Evolutionary conservation across 2,329 filamentous ascomycete genomes (phyloP).

Genomic region (Cladosporium sp.): DNA sequence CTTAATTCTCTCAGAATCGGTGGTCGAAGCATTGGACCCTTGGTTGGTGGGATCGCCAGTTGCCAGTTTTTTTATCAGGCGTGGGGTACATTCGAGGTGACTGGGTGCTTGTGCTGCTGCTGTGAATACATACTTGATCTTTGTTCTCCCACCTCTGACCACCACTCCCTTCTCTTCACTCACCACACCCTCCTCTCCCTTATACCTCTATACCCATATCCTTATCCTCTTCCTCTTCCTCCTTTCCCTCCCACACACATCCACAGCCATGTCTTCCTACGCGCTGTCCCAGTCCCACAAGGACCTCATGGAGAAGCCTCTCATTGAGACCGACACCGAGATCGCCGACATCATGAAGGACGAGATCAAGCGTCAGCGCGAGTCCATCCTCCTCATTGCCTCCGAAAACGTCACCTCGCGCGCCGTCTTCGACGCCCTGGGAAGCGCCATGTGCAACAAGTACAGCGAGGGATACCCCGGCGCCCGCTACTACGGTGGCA

Average conservation of each 20-base stretch:
- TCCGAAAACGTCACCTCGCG: conserved; percentile 99
- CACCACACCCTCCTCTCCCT: background rate
- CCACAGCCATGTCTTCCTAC: conserved; percentile 46
- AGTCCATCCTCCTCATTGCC: conserved; percentile 98
- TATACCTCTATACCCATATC: background rate
- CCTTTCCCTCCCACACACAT: background rate
- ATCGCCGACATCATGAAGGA: conserved; percentile 96
- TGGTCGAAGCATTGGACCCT: background rate
- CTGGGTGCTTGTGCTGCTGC: conserved; percentile 1
- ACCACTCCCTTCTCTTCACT: background rate
- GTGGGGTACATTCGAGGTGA: conserved; percentile 4
- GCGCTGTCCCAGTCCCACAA: conserved; percentile 67
- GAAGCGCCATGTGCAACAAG: conserved; percentile 91
- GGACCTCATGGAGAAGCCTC: conserved; percentile 90
- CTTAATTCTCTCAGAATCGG: background rate
- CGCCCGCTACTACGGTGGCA: conserved; percentile 97
- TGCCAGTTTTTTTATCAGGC: conserved; percentile 7
- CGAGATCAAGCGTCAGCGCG: conserved; percentile 94
- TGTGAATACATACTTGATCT: background rate
- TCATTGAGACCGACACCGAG: conserved; percentile 89
- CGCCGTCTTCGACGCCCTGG: conserved; percentile 95
- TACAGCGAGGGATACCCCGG: conserved; percentile 99
- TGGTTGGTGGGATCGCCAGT: background rate
- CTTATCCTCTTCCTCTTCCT: background rate
- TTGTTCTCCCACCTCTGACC: background rate